Base-by-base conservation (phyloP, 2,329 filamentous ascomycete species). In the Trichoderma sp. region DNA sequence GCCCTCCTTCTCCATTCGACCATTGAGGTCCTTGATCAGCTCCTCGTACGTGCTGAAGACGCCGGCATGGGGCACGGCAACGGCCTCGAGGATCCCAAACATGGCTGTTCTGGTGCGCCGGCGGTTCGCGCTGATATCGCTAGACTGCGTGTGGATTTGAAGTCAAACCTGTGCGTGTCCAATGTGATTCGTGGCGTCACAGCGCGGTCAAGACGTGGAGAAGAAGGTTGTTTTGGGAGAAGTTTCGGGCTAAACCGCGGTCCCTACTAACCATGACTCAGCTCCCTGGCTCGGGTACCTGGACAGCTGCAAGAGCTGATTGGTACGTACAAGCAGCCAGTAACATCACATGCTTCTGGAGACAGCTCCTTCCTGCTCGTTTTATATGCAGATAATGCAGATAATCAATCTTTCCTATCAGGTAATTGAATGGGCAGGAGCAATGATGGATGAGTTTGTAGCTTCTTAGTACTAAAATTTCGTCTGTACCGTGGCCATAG, bases 21-120 rank as follows among this genome's bases (percentile, higher is more conserved):
- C 77, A 73, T 80, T 83, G 51, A 84, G 77, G 43, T 82, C 78
- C 56, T 78, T 77, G 73, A 84, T 82, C 26, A 84, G 78, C 15
- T 84, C 82, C 18, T 84, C 83, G 73, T 82, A 84, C n/a, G 80
- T 79, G 67, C 75, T 75, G 73, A 80, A 84, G 69, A 83, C 77
- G 71, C 77, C 80, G 39, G 77, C 76, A 73, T 80, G 76, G 67
- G 81, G 81, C 73, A 81, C 78, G 15, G 80, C 76, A 67, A 82
- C 80, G 56, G 83, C 79, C 73, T 82, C 81, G 67, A 84, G 78
- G 64, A 84, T 82, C 75, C 82, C 83, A 71, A 84, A 84, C 83
- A 84, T 73, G 69, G 53, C 60, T 63, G 28, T 24, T 15, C 51
- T 28, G 43, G 28, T 47, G 61, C 56, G 63, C 65, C 47, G 36